Percentiles rank a stretch among this genome's conserved stretches.
Conservation (phyloP, 768 basidiomycete species). For the Russula sp. region DNA sequence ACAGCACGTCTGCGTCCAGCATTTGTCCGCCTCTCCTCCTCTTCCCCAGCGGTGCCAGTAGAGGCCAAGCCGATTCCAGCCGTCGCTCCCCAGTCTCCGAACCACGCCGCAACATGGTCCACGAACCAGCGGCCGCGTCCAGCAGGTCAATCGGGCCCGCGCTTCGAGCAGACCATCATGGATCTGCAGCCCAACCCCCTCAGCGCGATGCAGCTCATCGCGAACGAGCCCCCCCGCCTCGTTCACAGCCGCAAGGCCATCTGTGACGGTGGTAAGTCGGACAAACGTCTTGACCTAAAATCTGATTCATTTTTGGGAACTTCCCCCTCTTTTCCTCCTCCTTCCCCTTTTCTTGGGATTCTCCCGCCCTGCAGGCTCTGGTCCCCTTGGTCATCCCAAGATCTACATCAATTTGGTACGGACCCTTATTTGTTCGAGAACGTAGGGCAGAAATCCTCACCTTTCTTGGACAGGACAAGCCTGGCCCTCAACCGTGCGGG, state of each 20-base stretch:
- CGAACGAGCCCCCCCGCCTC: conserved; percentile 75
- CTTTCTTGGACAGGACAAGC: conserved; percentile 58
- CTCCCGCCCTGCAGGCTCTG: conserved; percentile 55
- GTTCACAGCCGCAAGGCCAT: conserved; percentile 78
- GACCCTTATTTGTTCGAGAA: conserved; percentile 11
- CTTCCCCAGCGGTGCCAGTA: conserved; percentile 22
- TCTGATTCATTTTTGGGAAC: neutral
- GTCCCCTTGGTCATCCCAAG: conserved; percentile 93
- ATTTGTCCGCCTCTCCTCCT: conserved; percentile 12
- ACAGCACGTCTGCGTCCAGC: conserved; percentile 18
- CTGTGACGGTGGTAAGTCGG: conserved; percentile 87
- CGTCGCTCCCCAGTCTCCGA: conserved; percentile 66
- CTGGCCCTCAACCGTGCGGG: conserved; percentile 85
- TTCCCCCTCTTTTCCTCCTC: neutral
- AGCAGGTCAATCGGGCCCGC: conserved; percentile 50
- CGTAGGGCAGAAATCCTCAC: neutral
- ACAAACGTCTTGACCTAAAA: neutral
- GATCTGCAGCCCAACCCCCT: conserved; percentile 82
- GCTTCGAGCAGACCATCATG: conserved; percentile 90
- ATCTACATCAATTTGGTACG: conserved; percentile 91
- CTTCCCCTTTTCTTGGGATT: neutral
- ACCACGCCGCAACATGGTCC: conserved; percentile 79
- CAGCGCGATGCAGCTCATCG: conserved; percentile 87
- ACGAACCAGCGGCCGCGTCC: conserved; percentile 71
- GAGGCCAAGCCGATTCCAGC: conserved; percentile 25